Evolutionary conservation across 1,284 basidiomycete genomes (phyloP), one percentile per base, ranked within the genome.

Genomic region (Tilletia indica): DNA sequence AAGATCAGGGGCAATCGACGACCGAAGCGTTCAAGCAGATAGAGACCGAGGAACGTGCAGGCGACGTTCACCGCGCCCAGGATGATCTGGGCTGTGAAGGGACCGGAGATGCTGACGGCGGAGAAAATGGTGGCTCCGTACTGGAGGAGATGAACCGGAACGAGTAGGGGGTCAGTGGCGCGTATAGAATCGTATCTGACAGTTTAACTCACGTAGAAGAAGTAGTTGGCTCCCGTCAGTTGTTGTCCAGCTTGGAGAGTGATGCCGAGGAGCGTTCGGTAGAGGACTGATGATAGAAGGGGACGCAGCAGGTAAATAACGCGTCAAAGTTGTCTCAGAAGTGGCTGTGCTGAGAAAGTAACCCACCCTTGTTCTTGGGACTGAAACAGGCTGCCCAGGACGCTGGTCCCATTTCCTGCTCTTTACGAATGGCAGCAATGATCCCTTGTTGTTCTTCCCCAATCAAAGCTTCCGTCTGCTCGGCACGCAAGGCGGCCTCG

Each of bases 241-340:
- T 92, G 91, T 83, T 92, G 91, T 72, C 91, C 87, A 72, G 87
- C 88, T 84, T 92, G 91, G 14, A 92, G 85, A 0, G 87, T 79
- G 88, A 91, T 90, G 68, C 90, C 87, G 48, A 84, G 77, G 0
- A 83, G 64, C 3, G 82, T 84, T 25, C 82, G 78, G 76, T 84
- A 82, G 34, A 83, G 78, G 2, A 79, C 78, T 45, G 12, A 12
- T 45, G 61, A n/a, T 19, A 64, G 11, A 66, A 19, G 63, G 31
- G n/a, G 63, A 31, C 1, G 2, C 2, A 31, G 38, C 2, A n/a
- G 56, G 36, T 8, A 9, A 14, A 34, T 11, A 9, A 45, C 42
- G 42, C 42, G 42, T 45, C 14, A 16, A 31, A n/a, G 19, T 66
- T 2, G 19, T n/a, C 19, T 66, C 19, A n/a, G 19, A 38, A 19